Base-by-base conservation (phyloP, 1,139 yeast species). In the Scheffersomyces cryptocercus region DNA sequence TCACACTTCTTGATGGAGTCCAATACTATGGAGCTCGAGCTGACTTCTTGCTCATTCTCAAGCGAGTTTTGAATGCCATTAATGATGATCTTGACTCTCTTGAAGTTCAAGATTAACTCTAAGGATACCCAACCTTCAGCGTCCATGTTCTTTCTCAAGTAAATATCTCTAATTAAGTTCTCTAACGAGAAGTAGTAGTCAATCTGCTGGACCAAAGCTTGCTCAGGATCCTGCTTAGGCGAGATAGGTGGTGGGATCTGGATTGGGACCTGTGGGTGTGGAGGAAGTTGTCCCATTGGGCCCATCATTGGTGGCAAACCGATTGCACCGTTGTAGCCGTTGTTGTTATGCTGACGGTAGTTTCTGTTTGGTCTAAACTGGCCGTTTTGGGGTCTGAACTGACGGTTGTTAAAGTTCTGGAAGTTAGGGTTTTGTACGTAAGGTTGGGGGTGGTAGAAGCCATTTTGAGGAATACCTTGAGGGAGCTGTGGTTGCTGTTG, bases 151-250 rank as follows among this genome's bases (percentile, higher is more conserved):
- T 81, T 80, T 64, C 96, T 81, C 61, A 89, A 73, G 62, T 68
- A 88, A 46, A 86, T 70, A 64, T 89, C 97, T 67, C 88, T 86
- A 55, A 88, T 76, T 65, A 93, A 76, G 67, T 93, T 93, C 57
- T 90, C 96, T 44, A 85, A 77, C 26, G 95, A 85, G 66, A 93
- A 86, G 66, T 93, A 93, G 71, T 91, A 93, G 61, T 88, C 93
- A 46, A 90, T 72, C 73, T 90, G 97, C 54, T 78, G 79, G 26
- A 75, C 75, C 61, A 70, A 73, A 37, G 79, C 79, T 52, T 67
- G 65, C 49, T 64, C 65, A 31, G 79, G 79, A 49, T 73, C 73
- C 56, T 73, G 78, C 56, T 73, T 68, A 33, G 78, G 78, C 36
- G 77, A 70, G 50, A 73, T 72, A 45, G 79, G 79, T 29, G 79